Percentiles rank a stretch among this genome's conserved stretches.
These are phyloP conservation scores for Cylindrotheca fusiformis DNA, from an alignment of 108 stramenopile species.

Conservation along the genomic window DNA sequence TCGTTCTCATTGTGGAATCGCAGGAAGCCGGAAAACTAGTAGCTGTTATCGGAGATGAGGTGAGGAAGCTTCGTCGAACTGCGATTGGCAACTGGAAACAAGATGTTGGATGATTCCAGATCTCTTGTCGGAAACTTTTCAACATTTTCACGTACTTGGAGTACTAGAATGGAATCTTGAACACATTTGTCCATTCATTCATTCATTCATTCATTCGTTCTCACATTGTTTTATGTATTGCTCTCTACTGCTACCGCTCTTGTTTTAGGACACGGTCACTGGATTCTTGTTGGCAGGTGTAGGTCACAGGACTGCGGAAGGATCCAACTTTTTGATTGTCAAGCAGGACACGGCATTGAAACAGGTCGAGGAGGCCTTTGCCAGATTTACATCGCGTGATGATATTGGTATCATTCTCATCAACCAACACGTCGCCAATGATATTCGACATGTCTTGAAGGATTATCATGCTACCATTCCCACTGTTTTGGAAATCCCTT, in stretches of 20 bases:
- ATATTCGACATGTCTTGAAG: conserved; percentile 95
- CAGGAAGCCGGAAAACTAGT: conserved; percentile 91
- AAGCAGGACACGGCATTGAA: conserved; percentile 80
- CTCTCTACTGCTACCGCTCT: not conserved
- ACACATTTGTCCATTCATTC: not conserved
- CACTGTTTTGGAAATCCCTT: conserved; percentile 97
- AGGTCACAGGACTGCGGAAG: conserved; percentile 93
- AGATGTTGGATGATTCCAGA: too few relatives aligned
- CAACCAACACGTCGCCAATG: conserved; percentile 96
- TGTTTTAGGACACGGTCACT: conserved; percentile 92
- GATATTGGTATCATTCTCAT: conserved; percentile 97
- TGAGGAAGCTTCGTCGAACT: conserved; percentile 34
- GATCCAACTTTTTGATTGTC: conserved; percentile 95
- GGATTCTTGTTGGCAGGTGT: conserved; percentile 97
- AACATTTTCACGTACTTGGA: not conserved
- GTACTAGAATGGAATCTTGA: not conserved
- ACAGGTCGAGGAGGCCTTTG: conserved; percentile 81
- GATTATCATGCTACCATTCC: conserved; percentile 96
- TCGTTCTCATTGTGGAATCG: too few relatives aligned
- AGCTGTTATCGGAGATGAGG: conserved; percentile 91
- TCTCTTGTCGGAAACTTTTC: too few relatives aligned
- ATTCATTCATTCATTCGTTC: not conserved
- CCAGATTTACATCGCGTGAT: conserved; percentile 73
- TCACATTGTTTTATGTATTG: conserved; percentile 1
- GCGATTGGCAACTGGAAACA: too few relatives aligned